Evolutionary conservation across 1,284 basidiomycete species (phyloP).

Genomic region (Xerocomus amazonicus): DNA sequence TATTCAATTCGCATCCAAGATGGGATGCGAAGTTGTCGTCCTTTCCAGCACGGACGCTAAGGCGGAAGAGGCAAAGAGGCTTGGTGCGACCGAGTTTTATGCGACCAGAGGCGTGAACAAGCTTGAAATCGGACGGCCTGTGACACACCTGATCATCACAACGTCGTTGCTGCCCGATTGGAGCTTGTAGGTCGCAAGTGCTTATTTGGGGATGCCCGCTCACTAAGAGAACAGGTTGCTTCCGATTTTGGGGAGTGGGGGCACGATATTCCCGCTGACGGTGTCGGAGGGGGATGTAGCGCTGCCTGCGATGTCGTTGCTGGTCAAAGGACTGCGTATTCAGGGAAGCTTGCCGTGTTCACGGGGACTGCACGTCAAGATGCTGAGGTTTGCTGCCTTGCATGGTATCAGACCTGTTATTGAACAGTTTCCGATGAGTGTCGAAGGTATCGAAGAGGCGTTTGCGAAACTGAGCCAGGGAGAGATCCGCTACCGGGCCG

Average conservation of each 20-base stretch:
- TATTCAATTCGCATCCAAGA: conserved; percentile 38
- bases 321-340: conserved; percentile 20
- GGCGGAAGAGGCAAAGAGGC: conserved; percentile 48
- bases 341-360: conserved; percentile 26
- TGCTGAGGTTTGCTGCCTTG: conserved; percentile 27
- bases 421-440: conserved; percentile 29
- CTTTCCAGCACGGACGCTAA: conserved; percentile 57
- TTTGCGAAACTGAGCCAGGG: conserved; percentile 26
- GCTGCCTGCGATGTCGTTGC: conserved; percentile 16
- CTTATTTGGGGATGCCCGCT: conserved; percentile 1
- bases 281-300: conserved; percentile 20
- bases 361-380: conserved; percentile 28
- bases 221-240: conserved; percentile 16
- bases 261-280: conserved; percentile 23
- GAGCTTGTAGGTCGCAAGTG: conserved; percentile 20
- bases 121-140: conserved; percentile 23
- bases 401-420: conserved; percentile 26
- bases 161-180: conserved; percentile 30
- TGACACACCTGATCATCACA: conserved; percentile 30
- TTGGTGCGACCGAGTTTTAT: conserved; percentile 48
- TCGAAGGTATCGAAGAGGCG: conserved; percentile 31
- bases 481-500: conserved; percentile 32
- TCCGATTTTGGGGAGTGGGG: conserved; percentile 21
- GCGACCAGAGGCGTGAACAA: conserved; percentile 23
- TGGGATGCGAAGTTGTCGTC: conserved; percentile 55